Evolutionary conservation across 257 asterid genomes (phyloP).

Genomic region (Pogostemon cablin): DNA sequence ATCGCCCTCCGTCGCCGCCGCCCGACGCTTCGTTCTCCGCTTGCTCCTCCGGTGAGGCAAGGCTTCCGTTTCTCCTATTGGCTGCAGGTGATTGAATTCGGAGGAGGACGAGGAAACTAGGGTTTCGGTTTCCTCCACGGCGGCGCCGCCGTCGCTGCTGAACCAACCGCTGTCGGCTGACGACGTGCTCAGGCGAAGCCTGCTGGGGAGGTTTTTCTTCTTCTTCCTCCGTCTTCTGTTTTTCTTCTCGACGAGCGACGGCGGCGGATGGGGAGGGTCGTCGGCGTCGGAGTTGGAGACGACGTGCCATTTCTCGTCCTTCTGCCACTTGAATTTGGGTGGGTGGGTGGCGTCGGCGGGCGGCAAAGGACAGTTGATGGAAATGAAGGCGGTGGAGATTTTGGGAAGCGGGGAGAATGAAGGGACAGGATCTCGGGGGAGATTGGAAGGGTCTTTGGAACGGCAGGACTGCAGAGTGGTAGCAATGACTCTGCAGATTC

Average conservation of each 20-base stretch:
- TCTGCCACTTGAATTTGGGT: constrained; percentile 50
- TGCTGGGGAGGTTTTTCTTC: constrained; percentile 36
- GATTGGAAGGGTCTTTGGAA: constrained; percentile 59
- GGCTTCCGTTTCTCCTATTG: constrained; percentile 28
- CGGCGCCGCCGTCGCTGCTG: constrained; percentile 39
- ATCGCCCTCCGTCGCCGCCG: constrained; percentile 35
- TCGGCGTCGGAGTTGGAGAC: constrained; percentile 41
- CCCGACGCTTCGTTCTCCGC: constrained; percentile 15
- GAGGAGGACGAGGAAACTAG: constrained; percentile 39
- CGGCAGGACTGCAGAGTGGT: constrained; percentile 72
- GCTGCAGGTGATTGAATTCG: constrained; percentile 7
- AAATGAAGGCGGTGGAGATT: constrained; percentile 30
- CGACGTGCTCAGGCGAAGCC: constrained; percentile 53
- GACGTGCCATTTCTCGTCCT: constrained; percentile 74
- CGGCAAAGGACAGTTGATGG: constrained; percentile 26
- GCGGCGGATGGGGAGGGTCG: constrained; percentile 33
- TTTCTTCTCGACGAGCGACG: constrained; percentile 16
- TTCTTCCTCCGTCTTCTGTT: constrained; percentile 38
- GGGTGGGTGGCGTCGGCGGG: constrained; percentile 26
- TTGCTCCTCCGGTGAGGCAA: constrained; percentile 28
- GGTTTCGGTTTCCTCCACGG: constrained; percentile 39
- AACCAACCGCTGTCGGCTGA: constrained; percentile 62
- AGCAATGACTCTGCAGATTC: constrained; percentile 54
- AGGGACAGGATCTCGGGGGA: constrained; percentile 65
- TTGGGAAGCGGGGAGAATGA: constrained; percentile 34